A percentile compares a stretch with the other conserved stretches of the same genome.
These are phyloP conservation scores for Amanita fuliginea DNA, from an alignment of 768 basidiomycete genomes.

Conservation along the genomic window DNA sequence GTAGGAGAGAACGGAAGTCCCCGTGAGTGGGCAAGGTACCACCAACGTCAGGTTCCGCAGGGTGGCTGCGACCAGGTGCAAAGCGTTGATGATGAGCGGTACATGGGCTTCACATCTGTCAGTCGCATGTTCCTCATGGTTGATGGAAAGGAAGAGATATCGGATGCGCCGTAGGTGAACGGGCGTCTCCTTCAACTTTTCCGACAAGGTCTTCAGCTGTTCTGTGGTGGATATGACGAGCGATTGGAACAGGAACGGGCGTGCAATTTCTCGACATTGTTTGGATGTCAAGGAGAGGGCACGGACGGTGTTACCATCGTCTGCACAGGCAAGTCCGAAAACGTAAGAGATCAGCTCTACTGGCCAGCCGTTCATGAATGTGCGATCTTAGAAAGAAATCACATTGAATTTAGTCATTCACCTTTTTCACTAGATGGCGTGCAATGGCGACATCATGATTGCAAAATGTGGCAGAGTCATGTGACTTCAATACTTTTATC, in stretches of 20 bases:
- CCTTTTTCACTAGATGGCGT: too few relatives aligned
- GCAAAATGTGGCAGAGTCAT: too few relatives aligned
- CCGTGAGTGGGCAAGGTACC: constrained; percentile 19
- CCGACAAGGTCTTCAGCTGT: constrained; percentile 18
- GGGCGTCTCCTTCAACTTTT: constrained; percentile 21
- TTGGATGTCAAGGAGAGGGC: constrained; percentile 27
- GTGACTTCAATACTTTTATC: too few relatives aligned
- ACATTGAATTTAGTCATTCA: too few relatives aligned
- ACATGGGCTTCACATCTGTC: background rate
- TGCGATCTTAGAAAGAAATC: background rate
- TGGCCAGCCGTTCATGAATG: constrained; percentile 25
- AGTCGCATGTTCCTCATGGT: constrained; percentile 10
- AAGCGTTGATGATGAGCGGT: constrained; percentile 19
- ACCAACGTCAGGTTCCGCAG: constrained; percentile 30
- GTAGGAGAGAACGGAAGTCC: constrained; percentile 28
- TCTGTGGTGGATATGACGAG: constrained; percentile 20
- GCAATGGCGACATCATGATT: too few relatives aligned
- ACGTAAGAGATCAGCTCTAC: constrained; percentile 35
- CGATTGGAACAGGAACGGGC: constrained; percentile 28
- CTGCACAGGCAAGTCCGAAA: constrained; percentile 28
- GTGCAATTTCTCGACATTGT: constrained; percentile 26
- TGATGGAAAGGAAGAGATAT: constrained; percentile 30
- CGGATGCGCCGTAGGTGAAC: constrained; percentile 26
- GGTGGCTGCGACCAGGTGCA: constrained; percentile 27
- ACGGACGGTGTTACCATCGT: constrained; percentile 25